Percentiles rank a stretch among this genome's conserved stretches.
phyloP scores from a whole-genome alignment of 2,329 filamentous ascomycete species.

The Hypoxylon sp. region DNA sequence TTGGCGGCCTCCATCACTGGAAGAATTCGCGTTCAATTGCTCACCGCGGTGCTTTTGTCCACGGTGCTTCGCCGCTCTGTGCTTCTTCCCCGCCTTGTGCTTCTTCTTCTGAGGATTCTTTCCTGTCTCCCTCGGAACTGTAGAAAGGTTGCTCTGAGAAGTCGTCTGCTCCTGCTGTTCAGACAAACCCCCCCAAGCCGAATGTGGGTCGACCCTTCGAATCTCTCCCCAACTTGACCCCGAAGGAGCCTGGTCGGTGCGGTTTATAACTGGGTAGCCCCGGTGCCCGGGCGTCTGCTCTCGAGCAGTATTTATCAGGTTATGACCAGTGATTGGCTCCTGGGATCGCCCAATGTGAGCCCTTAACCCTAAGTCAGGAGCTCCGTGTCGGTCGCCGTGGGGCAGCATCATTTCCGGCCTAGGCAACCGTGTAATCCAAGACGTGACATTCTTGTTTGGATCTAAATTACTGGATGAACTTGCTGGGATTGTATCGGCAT shows the following conservation, averaged over 20 bases:
- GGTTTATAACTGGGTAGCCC: neutral
- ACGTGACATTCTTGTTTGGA: neutral
- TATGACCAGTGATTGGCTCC: neutral
- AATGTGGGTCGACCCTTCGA: neutral
- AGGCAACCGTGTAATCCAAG: slow-evolving; percentile 29
- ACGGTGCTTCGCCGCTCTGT: neutral
- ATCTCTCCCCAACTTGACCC: neutral
- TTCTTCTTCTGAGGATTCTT: too few species aligned
- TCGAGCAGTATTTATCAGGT: neutral
- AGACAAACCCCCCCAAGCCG: neutral
- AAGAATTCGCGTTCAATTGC: neutral
- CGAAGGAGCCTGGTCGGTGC: neutral
- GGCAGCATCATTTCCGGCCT: slow-evolving; percentile 17
- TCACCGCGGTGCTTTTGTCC: neutral
- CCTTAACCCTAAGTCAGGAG: neutral
- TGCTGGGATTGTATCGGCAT: neutral
- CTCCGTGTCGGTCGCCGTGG: neutral
- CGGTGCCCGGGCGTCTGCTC: neutral
- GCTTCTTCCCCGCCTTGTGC: neutral
- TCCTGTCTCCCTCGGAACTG: neutral
- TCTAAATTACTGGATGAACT: neutral
- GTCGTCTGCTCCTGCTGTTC: neutral
- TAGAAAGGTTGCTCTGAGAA: neutral
- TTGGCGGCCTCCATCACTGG: neutral
- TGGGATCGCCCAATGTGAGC: neutral